Percentiles rank a stretch among this genome's conserved stretches.
phyloP scores from a whole-genome alignment of 768 basidiomycete genomes.

The Suillus fuscotomentosus region DNA sequence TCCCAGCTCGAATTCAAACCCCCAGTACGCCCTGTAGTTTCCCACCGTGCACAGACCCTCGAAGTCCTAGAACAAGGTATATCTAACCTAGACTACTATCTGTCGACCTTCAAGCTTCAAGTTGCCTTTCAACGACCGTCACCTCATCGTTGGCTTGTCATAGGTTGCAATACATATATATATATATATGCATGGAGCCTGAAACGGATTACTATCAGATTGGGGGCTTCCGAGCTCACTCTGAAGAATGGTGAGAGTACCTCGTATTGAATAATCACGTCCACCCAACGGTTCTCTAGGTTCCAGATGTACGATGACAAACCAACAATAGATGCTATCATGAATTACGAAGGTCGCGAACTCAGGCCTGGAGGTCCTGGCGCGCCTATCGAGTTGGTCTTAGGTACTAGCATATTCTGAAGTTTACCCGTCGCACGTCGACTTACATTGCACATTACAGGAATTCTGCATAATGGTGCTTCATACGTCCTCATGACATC shows the following conservation, averaged over 20 bases:
- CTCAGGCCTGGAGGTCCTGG: slow-evolving; percentile 27
- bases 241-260: slow-evolving; percentile 22
- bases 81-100: not conserved
- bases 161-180: not conserved
- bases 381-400: slow-evolving; percentile 38
- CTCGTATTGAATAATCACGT: not conserved
- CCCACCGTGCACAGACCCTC: not conserved
- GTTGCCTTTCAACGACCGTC: not conserved
- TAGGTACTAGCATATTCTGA: slow-evolving; percentile 32
- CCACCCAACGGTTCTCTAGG: slow-evolving; percentile 13
- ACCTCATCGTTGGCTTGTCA: not conserved
- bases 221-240: slow-evolving; percentile 27
- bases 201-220: slow-evolving; percentile 26
- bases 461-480: slow-evolving; percentile 41
- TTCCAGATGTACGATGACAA: slow-evolving; percentile 36
- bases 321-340: slow-evolving; percentile 28
- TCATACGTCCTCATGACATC: slow-evolving; percentile 44
- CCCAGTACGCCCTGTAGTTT: not conserved
- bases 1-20: not conserved
- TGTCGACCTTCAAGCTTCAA: not conserved
- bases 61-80: not conserved
- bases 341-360: slow-evolving; percentile 23
- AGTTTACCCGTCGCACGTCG: not conserved
- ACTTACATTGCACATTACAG: slow-evolving; percentile 23
- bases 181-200: not conserved